Evolutionary conservation across 2,329 filamentous ascomycete genomes (phyloP), one percentile per base, ranked within the genome.

Genomic region (Diatrype stigma): DNA sequence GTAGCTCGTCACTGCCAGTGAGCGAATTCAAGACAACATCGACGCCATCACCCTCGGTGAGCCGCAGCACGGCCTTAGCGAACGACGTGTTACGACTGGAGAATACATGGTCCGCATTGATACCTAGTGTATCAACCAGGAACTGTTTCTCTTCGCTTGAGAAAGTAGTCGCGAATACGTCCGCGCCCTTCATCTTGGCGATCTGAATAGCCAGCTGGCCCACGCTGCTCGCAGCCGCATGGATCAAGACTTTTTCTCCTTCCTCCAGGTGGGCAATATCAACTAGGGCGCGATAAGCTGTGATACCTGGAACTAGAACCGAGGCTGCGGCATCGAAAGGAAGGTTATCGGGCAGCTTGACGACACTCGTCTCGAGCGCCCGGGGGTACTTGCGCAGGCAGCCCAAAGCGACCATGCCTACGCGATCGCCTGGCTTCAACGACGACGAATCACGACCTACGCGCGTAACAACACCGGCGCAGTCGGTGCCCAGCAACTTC

Each of bases 21-120:
- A 68, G 55, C 1, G 64, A 65, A 53, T 68, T 69, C 1, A 70
- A 49, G 12, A 67, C 62, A 2, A 69, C 59, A 34, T 70, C 65
- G 17, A 69, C 65, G 22, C 67, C 67, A n/a, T 57, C 51, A 14
- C 64, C 60, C n/a, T 59, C 52, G 6, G 65, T 69, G 2, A 60
- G 48, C 11, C 59, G 56, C 47, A 62, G 54, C 17, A 70, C 49
- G 3, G 62, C 64, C 19, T 60, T 48, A 1, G 60, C 61, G 44
- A 71, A 70, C 0, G 60, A 60, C 0, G 55, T 59, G 45, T 68
- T 60, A 10, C 65, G 55, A 46, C 60, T 64, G 34, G 60, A 62
- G 48, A 72, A 65, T 14, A 72, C 67, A 45, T 68, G 67, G 10
- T 60, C 55, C 3, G 54, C 51, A 0, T 63, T 59, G 11, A 73